Base-by-base conservation (phyloP, 1,284 basidiomycete species). In the Tilletia caries region DNA sequence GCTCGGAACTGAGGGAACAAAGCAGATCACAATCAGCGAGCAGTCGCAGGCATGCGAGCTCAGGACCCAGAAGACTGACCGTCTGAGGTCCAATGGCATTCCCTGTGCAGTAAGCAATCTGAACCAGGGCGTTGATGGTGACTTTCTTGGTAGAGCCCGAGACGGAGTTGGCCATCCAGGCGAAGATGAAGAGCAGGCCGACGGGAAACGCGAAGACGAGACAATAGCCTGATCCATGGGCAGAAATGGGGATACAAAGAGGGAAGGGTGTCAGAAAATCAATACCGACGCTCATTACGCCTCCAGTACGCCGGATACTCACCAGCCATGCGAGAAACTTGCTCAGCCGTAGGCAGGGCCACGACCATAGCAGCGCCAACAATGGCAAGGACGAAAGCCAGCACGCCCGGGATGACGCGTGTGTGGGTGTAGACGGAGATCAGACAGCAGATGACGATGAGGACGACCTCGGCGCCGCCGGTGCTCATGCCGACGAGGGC, bases 401-500 rank as follows among this genome's bases (percentile, higher is more conserved):
- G 29, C 43, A 58, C 20, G 6, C 60, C 71, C 0, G 79, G 75
- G 43, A 78, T 75, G 25, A 77, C 75, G 0, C 79, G 66, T 3
- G 75, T 78, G 4, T 67, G 60, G 0, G 71, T 72, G 20, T 64
- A 65, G 32, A 70, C 44, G 6, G 79, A 75, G 6, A 79, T 29
- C 60, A 68, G 68, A n/a, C 76, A 75, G n/a, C 73, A 75, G 37
- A 77, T 66, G 41, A 74, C 71, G 27, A 82, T 76, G 2, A 75
- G 71, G 15, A 79, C 73, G 2, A 76, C 73, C 44, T 80, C 78
- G 52, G 75, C 70, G 1, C 70, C 70, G 34, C 82, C 80, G 2
- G 78, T 75, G 4, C 76, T 72, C 76, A 81, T 80, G 44, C 78
- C 78, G 12, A 83, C 68, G 2, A 84, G 73, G 6, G 82, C 77